Conservation (phyloP, 371 early-diverging fungal genomes). For the Conidiobolus incongruus region DNA sequence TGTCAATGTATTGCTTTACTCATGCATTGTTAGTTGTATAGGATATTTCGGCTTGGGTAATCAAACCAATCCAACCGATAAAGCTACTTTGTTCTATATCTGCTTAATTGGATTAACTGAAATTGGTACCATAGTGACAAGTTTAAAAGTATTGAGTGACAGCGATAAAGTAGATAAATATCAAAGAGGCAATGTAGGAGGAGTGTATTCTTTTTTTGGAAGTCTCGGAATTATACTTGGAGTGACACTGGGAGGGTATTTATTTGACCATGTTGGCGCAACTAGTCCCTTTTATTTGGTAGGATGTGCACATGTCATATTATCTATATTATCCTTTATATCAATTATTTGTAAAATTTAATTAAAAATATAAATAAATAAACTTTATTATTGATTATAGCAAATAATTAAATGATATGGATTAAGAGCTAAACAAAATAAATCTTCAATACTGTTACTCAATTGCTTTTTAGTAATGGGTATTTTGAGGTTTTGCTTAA, state of each 20-base stretch:
- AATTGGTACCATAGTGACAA: conserved; percentile 51
- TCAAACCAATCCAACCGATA: conserved; percentile 23
- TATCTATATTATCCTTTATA: too few species aligned
- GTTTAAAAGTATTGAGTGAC: conserved; percentile 30
- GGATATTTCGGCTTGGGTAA: conserved; percentile 34
- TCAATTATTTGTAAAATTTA: too few species aligned
- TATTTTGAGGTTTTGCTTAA: too few species aligned
- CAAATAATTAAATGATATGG: too few species aligned
- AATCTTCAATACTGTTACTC: too few species aligned
- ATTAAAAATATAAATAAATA: too few species aligned
- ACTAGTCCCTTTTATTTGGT: too few species aligned
- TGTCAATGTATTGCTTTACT: conserved; percentile 19
- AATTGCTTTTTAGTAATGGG: too few species aligned
- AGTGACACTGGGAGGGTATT: conserved; percentile 14
- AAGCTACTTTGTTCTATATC: conserved; percentile 21
- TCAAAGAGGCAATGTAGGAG: conserved; percentile 39
- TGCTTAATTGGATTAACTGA: conserved; percentile 40
- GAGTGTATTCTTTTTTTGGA: conserved; percentile 41
- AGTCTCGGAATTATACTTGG: conserved; percentile 35
- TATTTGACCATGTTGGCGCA: too few species aligned
- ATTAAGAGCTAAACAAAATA: too few species aligned
- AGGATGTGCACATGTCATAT: too few species aligned
- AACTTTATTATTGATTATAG: too few species aligned
- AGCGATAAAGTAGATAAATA: conserved; percentile 20
- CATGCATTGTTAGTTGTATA: conserved; percentile 25